Conservation (phyloP, 2,329 filamentous ascomycete genomes). For the Chrysosporium keratinophilum region DNA sequence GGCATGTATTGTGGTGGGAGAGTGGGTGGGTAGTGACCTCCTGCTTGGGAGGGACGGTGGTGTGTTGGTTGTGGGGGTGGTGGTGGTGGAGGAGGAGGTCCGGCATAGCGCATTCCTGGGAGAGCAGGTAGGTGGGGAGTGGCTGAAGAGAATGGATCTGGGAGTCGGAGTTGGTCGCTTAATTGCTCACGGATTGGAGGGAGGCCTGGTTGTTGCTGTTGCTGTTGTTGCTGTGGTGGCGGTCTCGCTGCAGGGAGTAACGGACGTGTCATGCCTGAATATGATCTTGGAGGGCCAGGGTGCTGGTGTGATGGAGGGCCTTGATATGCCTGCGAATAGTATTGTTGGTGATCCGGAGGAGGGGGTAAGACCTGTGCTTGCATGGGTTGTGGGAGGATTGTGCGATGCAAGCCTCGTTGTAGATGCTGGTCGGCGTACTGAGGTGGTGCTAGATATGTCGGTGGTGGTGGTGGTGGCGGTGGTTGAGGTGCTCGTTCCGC, state of each 20-base stretch:
- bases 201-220: slow-evolving; percentile 13
- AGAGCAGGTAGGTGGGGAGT: slow-evolving; percentile 34
- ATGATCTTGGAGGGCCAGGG: background rate
- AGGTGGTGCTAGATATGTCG: slow-evolving; percentile 2
- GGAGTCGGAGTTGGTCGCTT: slow-evolving; percentile 27
- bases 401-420: slow-evolving; percentile 21
- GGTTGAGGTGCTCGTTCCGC: slow-evolving; percentile 16
- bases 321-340: slow-evolving; percentile 19
- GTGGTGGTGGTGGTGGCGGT: slow-evolving; percentile 11
- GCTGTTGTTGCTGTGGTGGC: slow-evolving; percentile 13
- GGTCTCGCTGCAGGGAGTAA: slow-evolving; percentile 26
- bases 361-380: slow-evolving; percentile 26
- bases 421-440: slow-evolving; percentile 36
- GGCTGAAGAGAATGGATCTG: slow-evolving; percentile 28
- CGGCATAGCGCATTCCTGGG: slow-evolving; percentile 29
- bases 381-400: slow-evolving; percentile 25
- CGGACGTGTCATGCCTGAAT: slow-evolving; percentile 21
- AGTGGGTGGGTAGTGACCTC: background rate
- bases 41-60: slow-evolving; percentile 5
- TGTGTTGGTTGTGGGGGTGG: slow-evolving; percentile 5
- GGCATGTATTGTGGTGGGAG: slow-evolving; percentile 10
- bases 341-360: slow-evolving; percentile 18
- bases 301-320: slow-evolving; percentile 20
- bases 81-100: slow-evolving; percentile 5
- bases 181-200: slow-evolving; percentile 25